phyloP scores from a whole-genome alignment of 352 stramenopile genomes.

The Globisporangium carolinianum region DNA sequence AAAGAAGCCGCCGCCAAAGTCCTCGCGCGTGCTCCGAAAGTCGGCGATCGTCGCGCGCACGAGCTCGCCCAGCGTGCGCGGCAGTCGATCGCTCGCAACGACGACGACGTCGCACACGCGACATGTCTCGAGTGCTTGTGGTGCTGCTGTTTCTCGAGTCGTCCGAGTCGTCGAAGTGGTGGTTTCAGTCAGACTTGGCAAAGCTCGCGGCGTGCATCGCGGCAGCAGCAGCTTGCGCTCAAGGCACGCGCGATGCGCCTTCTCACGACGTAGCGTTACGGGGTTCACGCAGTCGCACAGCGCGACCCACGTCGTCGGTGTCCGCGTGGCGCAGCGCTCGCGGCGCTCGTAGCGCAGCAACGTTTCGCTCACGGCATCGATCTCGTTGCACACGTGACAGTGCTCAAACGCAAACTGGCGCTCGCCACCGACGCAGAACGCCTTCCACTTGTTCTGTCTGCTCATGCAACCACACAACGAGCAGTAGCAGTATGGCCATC shows the following conservation, averaged over 20 bases:
- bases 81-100: constrained; percentile 12
- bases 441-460: constrained; percentile 20
- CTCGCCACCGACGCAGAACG: constrained; percentile 21
- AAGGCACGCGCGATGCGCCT: constrained; percentile 29
- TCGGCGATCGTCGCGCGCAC: constrained; percentile 25
- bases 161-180: too few species aligned
- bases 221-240: constrained; percentile 8
- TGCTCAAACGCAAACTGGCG: constrained; percentile 22
- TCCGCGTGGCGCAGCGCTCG: constrained; percentile 18
- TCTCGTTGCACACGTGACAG: constrained; percentile 26
- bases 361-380: constrained; percentile 22
- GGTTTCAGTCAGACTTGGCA: too few species aligned
- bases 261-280: constrained; percentile 14
- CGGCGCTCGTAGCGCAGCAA: constrained; percentile 21
- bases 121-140: constrained; percentile 2
- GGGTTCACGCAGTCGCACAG: constrained; percentile 32
- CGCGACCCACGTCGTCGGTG: constrained; percentile 36
- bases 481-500: neutral
- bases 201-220: neutral
- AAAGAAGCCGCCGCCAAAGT: constrained; percentile 40
- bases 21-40: constrained; percentile 17
- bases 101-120: constrained; percentile 11
- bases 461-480: neutral
- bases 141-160: neutral
- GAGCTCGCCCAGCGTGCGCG: constrained; percentile 22